A percentile compares a stretch with the other conserved stretches of the same genome.
Conservation (phyloP, 768 basidiomycete genomes). For the Leccinum boreale region DNA sequence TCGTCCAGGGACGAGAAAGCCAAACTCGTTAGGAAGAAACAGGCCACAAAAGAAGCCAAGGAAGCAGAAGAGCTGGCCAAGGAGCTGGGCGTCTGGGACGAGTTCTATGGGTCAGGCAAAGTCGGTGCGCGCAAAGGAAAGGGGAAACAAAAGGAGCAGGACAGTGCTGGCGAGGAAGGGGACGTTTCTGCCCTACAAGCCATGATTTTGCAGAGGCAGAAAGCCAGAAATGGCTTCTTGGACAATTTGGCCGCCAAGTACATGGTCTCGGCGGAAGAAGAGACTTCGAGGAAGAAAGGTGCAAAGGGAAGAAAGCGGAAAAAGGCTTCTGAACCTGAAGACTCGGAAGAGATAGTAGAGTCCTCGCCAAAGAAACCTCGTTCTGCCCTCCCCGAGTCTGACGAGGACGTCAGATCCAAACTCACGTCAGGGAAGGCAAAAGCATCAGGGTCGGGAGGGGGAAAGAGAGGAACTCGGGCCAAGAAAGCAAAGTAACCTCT, state of each 20-base stretch:
- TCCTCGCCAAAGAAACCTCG: conserved; percentile 51
- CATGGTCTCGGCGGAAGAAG: conserved; percentile 40
- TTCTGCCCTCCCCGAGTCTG: conserved; percentile 50
- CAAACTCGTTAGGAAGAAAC: conserved; percentile 67
- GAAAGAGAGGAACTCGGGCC: conserved; percentile 29
- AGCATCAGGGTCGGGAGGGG: conserved; percentile 21
- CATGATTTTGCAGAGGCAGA: conserved; percentile 74
- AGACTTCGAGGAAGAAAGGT: conserved; percentile 35
- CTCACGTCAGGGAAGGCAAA: conserved; percentile 50
- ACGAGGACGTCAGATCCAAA: conserved; percentile 61
- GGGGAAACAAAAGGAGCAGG: conserved; percentile 43
- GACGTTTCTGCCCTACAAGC: conserved; percentile 74
- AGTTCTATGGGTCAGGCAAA: conserved; percentile 82
- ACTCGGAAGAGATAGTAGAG: conserved; percentile 35
- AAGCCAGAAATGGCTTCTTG: conserved; percentile 68
- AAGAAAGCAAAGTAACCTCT: conserved; percentile 35
- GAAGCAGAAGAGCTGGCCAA: conserved; percentile 85
- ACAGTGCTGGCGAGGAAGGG: conserved; percentile 45
- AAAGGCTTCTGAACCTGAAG: conserved; percentile 31
- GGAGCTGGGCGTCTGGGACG: conserved; percentile 92
- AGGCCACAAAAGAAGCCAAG: conserved; percentile 71
- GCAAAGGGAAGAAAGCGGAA: conserved; percentile 53
- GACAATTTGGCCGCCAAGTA: conserved; percentile 77
- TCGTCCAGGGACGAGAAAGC: conserved; percentile 79
- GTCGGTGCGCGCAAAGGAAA: conserved; percentile 54